These are phyloP conservation scores for Tricharina praecox DNA, from an alignment of 495 filamentous ascomycete species.

Conservation along the genomic window DNA sequence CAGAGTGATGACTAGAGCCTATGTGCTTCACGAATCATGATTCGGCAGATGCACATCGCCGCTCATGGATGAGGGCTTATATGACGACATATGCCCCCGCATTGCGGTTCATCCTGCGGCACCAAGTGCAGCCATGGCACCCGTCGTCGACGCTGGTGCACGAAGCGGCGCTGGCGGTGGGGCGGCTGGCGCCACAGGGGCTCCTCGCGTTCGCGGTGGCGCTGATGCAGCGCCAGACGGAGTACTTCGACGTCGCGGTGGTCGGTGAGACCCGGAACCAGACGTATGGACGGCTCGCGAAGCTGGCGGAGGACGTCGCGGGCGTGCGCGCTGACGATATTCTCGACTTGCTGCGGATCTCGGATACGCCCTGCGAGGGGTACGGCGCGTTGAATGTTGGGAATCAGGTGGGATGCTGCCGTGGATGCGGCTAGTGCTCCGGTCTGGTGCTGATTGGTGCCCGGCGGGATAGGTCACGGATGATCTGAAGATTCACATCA, in stretches of 20 bases:
- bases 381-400: conserved; percentile 57
- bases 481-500: conserved; percentile 71
- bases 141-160: conserved; percentile 74
- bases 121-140: conserved; percentile 93
- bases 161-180: conserved; percentile 69
- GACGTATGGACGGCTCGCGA: conserved; percentile 64
- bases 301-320: conserved; percentile 41
- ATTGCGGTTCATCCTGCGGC: conserved; percentile 46
- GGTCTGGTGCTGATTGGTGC: too few relatives aligned
- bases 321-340: conserved; percentile 51
- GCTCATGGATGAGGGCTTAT: too few relatives aligned
- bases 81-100: too few relatives aligned
- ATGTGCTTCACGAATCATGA: too few relatives aligned
- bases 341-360: conserved; percentile 45
- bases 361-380: conserved; percentile 42
- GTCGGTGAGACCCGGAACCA: conserved; percentile 67
- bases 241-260: conserved; percentile 67
- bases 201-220: conserved; percentile 60
- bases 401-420: conserved; percentile 38
- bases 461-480: conserved; percentile 40
- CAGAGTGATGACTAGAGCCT: too few relatives aligned
- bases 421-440: too few relatives aligned
- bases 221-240: conserved; percentile 51
- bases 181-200: conserved; percentile 44
- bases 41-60: too few relatives aligned